Conservation (phyloP, 2,329 filamentous ascomycete genomes). For the Neocucurbitaria cava region DNA sequence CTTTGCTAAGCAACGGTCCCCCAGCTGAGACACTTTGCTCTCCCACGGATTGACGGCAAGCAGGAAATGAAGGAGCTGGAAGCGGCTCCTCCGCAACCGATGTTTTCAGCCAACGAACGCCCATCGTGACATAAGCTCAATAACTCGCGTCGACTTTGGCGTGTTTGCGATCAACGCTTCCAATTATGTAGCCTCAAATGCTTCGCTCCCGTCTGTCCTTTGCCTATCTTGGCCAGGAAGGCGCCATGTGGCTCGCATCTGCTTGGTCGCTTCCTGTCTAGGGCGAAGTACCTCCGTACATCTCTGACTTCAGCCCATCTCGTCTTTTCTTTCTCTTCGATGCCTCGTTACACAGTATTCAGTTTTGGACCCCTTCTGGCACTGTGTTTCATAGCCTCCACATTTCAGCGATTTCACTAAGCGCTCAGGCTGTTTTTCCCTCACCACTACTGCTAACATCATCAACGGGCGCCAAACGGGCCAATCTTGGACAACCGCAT, state of each 20-base stretch:
- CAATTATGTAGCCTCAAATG: slow-evolving; percentile 23
- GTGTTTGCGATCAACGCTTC: slow-evolving; percentile 35
- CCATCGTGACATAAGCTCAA: slow-evolving; percentile 28
- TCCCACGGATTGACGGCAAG: slow-evolving; percentile 9
- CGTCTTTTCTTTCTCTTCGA: slow-evolving; percentile 21
- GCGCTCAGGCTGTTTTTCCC: slow-evolving; percentile 41
- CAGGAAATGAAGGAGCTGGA: slow-evolving; percentile 40
- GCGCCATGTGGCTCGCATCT: slow-evolving; percentile 34
- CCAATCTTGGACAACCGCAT: slow-evolving; percentile 36
- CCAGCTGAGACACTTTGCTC: slow-evolving; percentile 11
- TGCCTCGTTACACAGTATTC: slow-evolving; percentile 28
- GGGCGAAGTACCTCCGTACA: slow-evolving; percentile 12
- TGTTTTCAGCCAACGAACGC: slow-evolving; percentile 34
- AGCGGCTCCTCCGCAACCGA: slow-evolving; percentile 26
- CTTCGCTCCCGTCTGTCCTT: slow-evolving; percentile 25
- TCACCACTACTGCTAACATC: slow-evolving; percentile 28
- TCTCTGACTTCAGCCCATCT: slow-evolving; percentile 21
- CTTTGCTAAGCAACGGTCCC: slow-evolving; percentile 8
- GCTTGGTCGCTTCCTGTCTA: slow-evolving; percentile 27
- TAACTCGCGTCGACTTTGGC: slow-evolving; percentile 31
- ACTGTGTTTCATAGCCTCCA: slow-evolving; percentile 39
- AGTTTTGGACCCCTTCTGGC: slow-evolving; percentile 30
- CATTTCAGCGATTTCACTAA: slow-evolving; percentile 41
- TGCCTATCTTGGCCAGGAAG: slow-evolving; percentile 18
- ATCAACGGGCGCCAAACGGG: slow-evolving; percentile 38